Conservation (phyloP, 2,329 filamentous ascomycete species). For the Polychaeton citri region DNA sequence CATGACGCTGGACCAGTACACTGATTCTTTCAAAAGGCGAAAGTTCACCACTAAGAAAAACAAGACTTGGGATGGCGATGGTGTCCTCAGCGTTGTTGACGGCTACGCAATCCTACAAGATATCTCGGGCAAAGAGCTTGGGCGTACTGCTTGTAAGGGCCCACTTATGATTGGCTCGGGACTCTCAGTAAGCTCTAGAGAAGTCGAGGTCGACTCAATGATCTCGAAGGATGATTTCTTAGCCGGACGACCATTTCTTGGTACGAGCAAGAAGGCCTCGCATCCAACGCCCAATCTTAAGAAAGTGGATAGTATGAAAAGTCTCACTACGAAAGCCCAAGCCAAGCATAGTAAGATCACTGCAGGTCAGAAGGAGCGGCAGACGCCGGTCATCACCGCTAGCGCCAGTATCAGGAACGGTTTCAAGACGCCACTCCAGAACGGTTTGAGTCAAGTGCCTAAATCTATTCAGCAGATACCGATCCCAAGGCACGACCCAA, state of each 20-base stretch:
- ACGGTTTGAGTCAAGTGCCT: slow-evolving; percentile 27
- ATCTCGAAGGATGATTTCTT: slow-evolving; percentile 43
- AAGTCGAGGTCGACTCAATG: slow-evolving; percentile 52
- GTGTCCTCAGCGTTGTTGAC: slow-evolving; percentile 43
- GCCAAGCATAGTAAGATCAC: slow-evolving; percentile 22
- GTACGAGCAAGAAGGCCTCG: slow-evolving; percentile 14
- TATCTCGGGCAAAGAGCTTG: slow-evolving; percentile 49
- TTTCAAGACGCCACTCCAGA: slow-evolving; percentile 51
- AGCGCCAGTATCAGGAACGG: slow-evolving; percentile 26
- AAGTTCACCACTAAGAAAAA: slow-evolving; percentile 60
- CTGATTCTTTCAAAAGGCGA: slow-evolving; percentile 42
- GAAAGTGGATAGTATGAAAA: slow-evolving; percentile 10
- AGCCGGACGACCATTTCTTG: slow-evolving; percentile 16
- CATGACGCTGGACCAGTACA: too few relatives aligned
- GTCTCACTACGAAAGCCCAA: slow-evolving; percentile 17
- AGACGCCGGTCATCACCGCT: slow-evolving; percentile 25
- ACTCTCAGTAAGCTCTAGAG: slow-evolving; percentile 52
- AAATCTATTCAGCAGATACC: slow-evolving; percentile 35
- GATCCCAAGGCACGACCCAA: slow-evolving; percentile 52
- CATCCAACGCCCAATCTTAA: slow-evolving; percentile 13
- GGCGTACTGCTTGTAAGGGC: slow-evolving; percentile 41
- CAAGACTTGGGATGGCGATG: slow-evolving; percentile 67
- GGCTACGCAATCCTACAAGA: slow-evolving; percentile 50
- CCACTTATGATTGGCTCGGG: slow-evolving; percentile 46
- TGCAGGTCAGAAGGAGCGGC: slow-evolving; percentile 24